Base-by-base conservation (phyloP, 2,329 filamentous ascomycete species). In the Sclerotiophoma versabilis region DNA sequence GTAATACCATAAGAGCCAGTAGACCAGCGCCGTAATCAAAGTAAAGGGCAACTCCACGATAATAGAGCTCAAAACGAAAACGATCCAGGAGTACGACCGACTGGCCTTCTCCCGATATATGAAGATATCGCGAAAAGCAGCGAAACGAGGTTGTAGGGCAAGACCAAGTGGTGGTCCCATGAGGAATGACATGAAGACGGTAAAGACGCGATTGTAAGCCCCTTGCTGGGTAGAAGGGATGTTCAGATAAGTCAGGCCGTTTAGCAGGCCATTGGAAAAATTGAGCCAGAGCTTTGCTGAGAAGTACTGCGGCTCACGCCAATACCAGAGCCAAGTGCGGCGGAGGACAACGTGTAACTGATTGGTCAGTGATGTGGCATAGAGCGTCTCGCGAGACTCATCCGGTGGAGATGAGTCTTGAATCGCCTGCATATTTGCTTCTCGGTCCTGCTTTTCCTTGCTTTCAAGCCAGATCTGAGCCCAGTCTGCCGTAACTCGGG, bases 61-160 rank as follows among this genome's bases (percentile, higher is more conserved):
- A 48, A 91, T 83, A 63, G 89, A 88, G 59, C 85, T 83, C 2
- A 87, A 77, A 66, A 91, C 82, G 71, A 92, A 92, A 1, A 82
- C 84, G 58, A 84, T 81, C 89, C 89, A 92, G 0, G 84, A 88
- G 75, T 91, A 92, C 0, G 85, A 81, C 65, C 90, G 90, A 65
- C 82, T 84, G 2, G 87, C 82, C 11, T 83, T 78, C 65, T 86
- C 83, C 34, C 83, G 82, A 4, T 80, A 80, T 67, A 85, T 82
- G 70, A 84, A 86, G 15, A 86, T 65, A 19, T 72, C 66, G 26
- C 69, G 66, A n/a, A 61, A 57, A 9, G 66, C 76, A 41, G 80
- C 77, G 64, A 82, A 81, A 4, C 80, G 54, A 12, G 78, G 73
- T 30, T 75, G 71, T 4, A 78, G 57, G 19, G 76, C 75, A 1